Evolutionary conservation across 2,329 filamentous ascomycete genomes (phyloP).

Genomic region (Ustulina deusta): DNA sequence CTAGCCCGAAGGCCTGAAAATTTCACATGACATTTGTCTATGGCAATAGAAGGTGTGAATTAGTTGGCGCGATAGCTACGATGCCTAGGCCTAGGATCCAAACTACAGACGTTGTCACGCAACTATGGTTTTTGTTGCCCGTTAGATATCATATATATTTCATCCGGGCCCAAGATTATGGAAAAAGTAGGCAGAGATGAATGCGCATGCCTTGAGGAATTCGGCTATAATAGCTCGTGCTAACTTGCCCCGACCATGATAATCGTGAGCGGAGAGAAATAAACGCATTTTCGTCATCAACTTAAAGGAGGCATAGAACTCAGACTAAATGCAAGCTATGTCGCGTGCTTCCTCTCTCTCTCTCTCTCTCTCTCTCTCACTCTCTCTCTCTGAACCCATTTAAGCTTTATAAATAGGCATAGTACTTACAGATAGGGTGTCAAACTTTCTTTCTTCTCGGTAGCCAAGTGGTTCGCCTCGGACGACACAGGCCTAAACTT

Average conservation of each 20-base stretch:
- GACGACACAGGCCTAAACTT: conserved; percentile 3
- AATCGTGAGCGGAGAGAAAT: too few species aligned
- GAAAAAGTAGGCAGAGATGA: not conserved
- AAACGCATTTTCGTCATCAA: not conserved
- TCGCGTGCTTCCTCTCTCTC: not conserved
- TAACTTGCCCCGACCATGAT: too few species aligned
- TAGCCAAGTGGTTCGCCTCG: not conserved
- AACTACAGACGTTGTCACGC: not conserved
- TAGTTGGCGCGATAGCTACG: too few species aligned
- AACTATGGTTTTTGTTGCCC: not conserved
- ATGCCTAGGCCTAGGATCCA: not conserved
- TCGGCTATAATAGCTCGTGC: too few species aligned
- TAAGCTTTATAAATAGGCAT: not conserved
- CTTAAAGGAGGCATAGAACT: not conserved
- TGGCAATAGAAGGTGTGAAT: conserved; percentile 18
- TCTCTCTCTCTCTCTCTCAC: not conserved
- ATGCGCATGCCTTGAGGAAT: not conserved
- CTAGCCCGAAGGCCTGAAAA: not conserved
- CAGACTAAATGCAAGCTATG: not conserved
- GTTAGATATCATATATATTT: not conserved
- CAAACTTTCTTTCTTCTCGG: not conserved
- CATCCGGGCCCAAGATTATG: not conserved
- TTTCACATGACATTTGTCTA: not conserved
- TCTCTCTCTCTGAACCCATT: not conserved
- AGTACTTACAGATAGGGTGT: not conserved